Conservation (phyloP, 108 stramenopile genomes). For the Bacterosira constricta region DNA sequence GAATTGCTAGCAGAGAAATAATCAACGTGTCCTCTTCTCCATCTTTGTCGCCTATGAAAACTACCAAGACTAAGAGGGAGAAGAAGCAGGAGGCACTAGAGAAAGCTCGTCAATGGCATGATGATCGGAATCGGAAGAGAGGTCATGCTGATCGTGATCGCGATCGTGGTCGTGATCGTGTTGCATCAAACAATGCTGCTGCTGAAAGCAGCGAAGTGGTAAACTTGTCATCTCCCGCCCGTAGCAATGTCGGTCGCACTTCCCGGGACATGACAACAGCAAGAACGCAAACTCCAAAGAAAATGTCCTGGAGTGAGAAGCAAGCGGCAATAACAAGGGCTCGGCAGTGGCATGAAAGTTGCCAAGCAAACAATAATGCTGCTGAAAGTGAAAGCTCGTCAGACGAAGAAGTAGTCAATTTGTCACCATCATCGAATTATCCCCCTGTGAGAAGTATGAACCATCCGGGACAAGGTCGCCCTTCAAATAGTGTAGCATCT, state of each 20-base stretch:
- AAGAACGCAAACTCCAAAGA: background rate
- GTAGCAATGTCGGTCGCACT: background rate
- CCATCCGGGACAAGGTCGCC: background rate
- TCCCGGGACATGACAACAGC: background rate
- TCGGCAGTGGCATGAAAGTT: background rate
- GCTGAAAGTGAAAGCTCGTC: background rate
- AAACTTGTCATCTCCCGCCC: background rate
- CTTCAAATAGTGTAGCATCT: background rate
- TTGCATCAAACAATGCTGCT: background rate
- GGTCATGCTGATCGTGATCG: background rate
- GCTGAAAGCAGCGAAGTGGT: background rate
- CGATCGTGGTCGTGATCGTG: background rate
- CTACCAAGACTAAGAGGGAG: background rate
- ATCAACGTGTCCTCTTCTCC: background rate
- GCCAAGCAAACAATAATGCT: background rate
- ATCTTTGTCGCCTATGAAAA: background rate
- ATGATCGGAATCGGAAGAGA: background rate
- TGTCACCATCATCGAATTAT: background rate
- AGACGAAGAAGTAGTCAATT: background rate
- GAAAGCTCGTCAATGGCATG: background rate
- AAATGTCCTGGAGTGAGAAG: background rate
- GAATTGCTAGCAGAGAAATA: background rate
- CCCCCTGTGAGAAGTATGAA: background rate
- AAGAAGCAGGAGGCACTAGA: background rate
- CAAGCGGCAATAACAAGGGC: background rate